Evolutionary conservation across 2,329 filamentous ascomycete species (phyloP), one percentile per base, ranked within the genome.

Genomic region (Reticulascus tulasneorum): DNA sequence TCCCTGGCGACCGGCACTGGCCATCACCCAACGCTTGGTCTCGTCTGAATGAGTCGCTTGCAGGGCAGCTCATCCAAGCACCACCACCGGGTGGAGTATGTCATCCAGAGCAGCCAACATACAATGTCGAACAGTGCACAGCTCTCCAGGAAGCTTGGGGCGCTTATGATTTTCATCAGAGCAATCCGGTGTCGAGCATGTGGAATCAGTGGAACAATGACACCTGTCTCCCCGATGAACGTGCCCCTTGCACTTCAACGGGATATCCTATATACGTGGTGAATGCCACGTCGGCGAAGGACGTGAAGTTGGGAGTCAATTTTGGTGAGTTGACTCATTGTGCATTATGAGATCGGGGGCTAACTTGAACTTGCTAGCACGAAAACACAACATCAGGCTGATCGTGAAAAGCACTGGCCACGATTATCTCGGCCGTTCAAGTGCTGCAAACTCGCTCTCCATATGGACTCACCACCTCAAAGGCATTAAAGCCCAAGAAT

Each of bases 351-450:
- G n/a, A n/a, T n/a, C n/a, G n/a, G n/a, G n/a, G n/a, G n/a, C n/a
- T n/a, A n/a, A n/a, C n/a, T n/a, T n/a, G n/a, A n/a, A n/a, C n/a
- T n/a, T n/a, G n/a, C n/a, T 73, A 43, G 67, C 69, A 11, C 57
- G 61, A 6, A 58, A 59, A 19, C 48, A 58, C 9, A 71, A 73
- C 47, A 56, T 75, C 37, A 69, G 71, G 3, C 53, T 75, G 16
- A 62, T 74, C 23, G 59, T 76, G 35, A 64, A 64, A 39, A 72
- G 75, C 54, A 77, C 72, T 0, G 72, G 70, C 17, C 73, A 77
- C 46, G 70, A 75, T 45, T 74, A 69, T 46, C 56, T 62, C 25
- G 75, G 73, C 13, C 70, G 68, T 33, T 73, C 67, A 0, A 73
- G 72, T 1, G 76, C 73, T 9, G 62, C 67, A 2, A 71, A 73